Evolutionary conservation across 2,329 filamentous ascomycete genomes (phyloP), one percentile per base, ranked within the genome.

Genomic region (Plenodomus lindquistii): DNA sequence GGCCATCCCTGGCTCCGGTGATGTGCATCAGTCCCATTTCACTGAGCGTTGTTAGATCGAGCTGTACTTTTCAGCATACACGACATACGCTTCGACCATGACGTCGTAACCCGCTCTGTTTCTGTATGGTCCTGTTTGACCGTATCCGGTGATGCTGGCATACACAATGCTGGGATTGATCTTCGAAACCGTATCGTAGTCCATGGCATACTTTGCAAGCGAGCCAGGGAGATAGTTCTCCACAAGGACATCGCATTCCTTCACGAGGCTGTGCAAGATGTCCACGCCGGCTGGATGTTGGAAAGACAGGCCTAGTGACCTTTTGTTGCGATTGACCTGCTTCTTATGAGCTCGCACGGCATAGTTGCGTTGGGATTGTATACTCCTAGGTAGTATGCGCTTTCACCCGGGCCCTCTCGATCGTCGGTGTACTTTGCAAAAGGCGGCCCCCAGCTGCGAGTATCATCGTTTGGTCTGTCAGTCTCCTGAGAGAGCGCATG

Each of bases 11-110:
- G 52, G 83, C 83, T 24, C 94, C 94, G 0, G 94, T 99, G 62
- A 99, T 97, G 75, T 99, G 94, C 94, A 99, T 99, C 47, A 99
- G 77, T 1, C 94, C 94, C 75, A 99, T 92, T 71, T 97, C 94
- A 10, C 76, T 79, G 45, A 11, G 2, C 13, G 40, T 13, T 43
- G 46, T 68, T 35, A 68, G 55, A 20, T 17, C 40, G 27, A n/a
- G 17, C 9, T 16, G 15, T 13, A 9, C 17, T 16, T n/a, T 40
- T 35, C 17, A 6, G n/a, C 36, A 45, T 15, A 13, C 9, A 29
- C 47, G 6, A 69, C 74, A 49, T 61, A 78, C 50, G 94, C 94
- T 77, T 99, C 94, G 10, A 99, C 93, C 93, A 99, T 99, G 60
- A 99, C 94, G 73, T 99, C 94, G 79, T 99, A 99, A 4, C 94